Evolutionary conservation across 2,329 filamentous ascomycete genomes (phyloP).

Genomic region (Pestalotiopsis sp.): DNA sequence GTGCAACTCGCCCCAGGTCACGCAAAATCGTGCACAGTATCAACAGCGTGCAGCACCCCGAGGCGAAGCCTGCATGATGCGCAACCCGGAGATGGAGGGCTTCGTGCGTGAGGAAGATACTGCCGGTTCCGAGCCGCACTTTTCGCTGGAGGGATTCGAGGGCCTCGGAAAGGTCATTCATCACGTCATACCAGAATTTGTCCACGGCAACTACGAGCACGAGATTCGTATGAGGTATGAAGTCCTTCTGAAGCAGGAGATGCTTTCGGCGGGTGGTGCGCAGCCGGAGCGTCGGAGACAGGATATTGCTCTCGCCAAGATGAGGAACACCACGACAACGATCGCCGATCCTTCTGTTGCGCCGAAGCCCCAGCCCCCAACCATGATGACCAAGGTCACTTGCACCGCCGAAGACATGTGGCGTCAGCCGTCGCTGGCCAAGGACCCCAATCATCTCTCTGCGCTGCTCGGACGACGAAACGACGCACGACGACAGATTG

Average conservation of each 20-base stretch:
- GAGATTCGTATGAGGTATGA: not conserved
- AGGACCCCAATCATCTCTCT: too few species aligned
- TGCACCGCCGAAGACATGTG: too few species aligned
- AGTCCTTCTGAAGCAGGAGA: not conserved
- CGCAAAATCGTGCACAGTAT: not conserved
- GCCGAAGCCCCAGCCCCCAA: too few species aligned
- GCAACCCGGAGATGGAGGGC: not conserved
- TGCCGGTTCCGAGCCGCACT: not conserved
- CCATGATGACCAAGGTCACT: too few species aligned
- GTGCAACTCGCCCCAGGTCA: conserved; percentile 1
- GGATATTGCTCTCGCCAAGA: not conserved
- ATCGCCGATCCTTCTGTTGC: too few species aligned
- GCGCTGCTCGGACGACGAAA: not conserved
- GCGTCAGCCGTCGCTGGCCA: too few species aligned
- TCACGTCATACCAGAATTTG: not conserved
- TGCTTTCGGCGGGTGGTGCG: not conserved
- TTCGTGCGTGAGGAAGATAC: conserved; percentile 12
- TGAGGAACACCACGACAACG: too few species aligned
- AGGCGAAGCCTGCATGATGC: not conserved
- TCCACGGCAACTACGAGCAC: not conserved
- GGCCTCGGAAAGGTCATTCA: not conserved
- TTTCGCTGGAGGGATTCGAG: not conserved
- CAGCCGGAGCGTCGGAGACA: not conserved
- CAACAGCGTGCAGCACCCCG: not conserved
- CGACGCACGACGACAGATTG: not conserved